Percentiles rank a stretch among this genome's conserved stretches.
These are phyloP conservation scores for Termitomyces sp. DNA, from an alignment of 1,284 basidiomycete species.

Conservation along the genomic window DNA sequence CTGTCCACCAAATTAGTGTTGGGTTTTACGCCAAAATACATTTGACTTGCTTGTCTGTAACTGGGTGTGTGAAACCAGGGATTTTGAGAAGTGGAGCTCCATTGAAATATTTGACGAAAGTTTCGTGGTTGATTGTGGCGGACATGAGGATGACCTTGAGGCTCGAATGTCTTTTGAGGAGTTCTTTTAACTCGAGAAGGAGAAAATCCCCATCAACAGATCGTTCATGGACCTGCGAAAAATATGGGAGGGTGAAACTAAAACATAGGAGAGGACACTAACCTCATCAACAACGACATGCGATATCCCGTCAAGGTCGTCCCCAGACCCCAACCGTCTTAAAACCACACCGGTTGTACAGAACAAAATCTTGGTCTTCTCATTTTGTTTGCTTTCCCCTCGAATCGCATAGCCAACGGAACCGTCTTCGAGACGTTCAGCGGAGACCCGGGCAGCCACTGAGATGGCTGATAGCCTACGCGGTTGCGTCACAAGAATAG, in stretches of 20 bases:
- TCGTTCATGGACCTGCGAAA: slow-evolving; percentile 76
- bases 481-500: slow-evolving; percentile 88
- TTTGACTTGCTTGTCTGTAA: slow-evolving; percentile 62
- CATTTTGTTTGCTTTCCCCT: slow-evolving; percentile 74
- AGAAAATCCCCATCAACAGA: slow-evolving; percentile 89
- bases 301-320: slow-evolving; percentile 66
- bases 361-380: slow-evolving; percentile 76
- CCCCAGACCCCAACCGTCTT: slow-evolving; percentile 72
- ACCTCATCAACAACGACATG: slow-evolving; percentile 94
- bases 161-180: slow-evolving; percentile 63
- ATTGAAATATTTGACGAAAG: slow-evolving; percentile 77
- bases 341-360: slow-evolving; percentile 93
- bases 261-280: neutral
- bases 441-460: slow-evolving; percentile 83
- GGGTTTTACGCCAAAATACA: neutral
- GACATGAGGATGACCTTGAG: slow-evolving; percentile 86
- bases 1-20: slow-evolving; percentile 34
- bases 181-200: slow-evolving; percentile 78
- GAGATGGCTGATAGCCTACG: slow-evolving; percentile 87
- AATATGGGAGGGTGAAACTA: neutral
- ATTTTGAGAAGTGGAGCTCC: slow-evolving; percentile 81
- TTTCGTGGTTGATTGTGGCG: slow-evolving; percentile 86
- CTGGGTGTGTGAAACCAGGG: slow-evolving; percentile 79
- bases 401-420: slow-evolving; percentile 89
- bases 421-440: slow-evolving; percentile 80